Conservation (phyloP, 2,329 filamentous ascomycete genomes). For the Stagonosporopsis chrysanthemi region DNA sequence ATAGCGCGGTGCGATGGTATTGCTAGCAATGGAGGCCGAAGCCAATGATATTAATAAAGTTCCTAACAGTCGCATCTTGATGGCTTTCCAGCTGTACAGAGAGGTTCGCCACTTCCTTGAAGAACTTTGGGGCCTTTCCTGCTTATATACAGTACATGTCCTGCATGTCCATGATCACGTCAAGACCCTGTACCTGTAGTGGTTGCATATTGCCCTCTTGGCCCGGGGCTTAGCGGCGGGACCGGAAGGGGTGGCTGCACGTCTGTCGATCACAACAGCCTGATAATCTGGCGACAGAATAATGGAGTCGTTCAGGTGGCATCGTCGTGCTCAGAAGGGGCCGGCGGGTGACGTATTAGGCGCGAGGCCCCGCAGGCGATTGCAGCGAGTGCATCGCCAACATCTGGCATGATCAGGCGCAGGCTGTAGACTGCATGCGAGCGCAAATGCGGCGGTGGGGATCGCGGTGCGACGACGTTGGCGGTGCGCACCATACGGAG, state of each 20-base stretch:
- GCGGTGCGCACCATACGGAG: conserved; percentile 26
- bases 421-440: background rate
- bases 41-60: background rate
- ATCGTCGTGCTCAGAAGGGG: conserved; percentile 15
- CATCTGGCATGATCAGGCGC: conserved; percentile 2
- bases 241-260: conserved; percentile 33
- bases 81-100: background rate
- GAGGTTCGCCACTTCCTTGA: background rate
- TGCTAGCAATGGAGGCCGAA: conserved; percentile 1
- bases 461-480: conserved; percentile 27
- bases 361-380: conserved; percentile 4
- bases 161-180: conserved; percentile 23
- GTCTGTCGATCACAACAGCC: conserved; percentile 33
- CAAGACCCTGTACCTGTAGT: conserved; percentile 25
- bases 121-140: background rate
- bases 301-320: background rate
- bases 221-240: conserved; percentile 36
- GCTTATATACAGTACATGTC: conserved; percentile 32
- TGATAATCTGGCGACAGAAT: conserved; percentile 4
- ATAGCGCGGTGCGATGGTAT: conserved; percentile 21
- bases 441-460: background rate
- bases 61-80: conserved; percentile 1
- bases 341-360: conserved; percentile 20
- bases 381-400: background rate
- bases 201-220: conserved; percentile 31